phyloP scores from a whole-genome alignment of 306 rosid genomes.

The Prunus armeniaca region DNA sequence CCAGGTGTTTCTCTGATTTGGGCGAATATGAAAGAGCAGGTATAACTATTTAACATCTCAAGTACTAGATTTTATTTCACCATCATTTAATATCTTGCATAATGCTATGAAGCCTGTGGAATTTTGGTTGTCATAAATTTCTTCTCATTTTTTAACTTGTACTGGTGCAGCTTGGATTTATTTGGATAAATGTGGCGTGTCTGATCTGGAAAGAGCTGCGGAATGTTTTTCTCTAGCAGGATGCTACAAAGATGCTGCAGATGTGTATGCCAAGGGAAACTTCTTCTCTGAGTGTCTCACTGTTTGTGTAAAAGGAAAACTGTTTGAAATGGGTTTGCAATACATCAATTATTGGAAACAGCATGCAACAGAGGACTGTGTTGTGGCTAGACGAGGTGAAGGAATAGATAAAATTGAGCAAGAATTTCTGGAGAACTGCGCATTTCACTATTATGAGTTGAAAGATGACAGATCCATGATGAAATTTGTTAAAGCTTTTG shows the following conservation, averaged over 20 bases:
- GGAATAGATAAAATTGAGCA: constrained; percentile 45
- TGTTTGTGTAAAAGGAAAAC: constrained; percentile 48
- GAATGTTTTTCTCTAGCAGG: constrained; percentile 60
- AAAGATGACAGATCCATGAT: constrained; percentile 59
- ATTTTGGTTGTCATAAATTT: too few relatives aligned
- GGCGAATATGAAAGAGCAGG: constrained; percentile 73
- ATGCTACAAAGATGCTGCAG: constrained; percentile 50
- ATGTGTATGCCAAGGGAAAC: constrained; percentile 55
- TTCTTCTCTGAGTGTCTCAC: constrained; percentile 50
- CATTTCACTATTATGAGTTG: constrained; percentile 40
- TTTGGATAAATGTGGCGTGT: constrained; percentile 52
- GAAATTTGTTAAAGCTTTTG: constrained; percentile 69
- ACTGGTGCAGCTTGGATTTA: constrained; percentile 50
- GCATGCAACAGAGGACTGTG: constrained; percentile 29
- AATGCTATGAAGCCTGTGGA: background rate
- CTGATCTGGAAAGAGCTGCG: constrained; percentile 57
- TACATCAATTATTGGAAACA: constrained; percentile 62
- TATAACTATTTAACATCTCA: constrained; percentile 13
- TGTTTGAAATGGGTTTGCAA: constrained; percentile 55
- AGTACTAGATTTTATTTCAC: background rate
- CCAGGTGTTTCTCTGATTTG: constrained; percentile 61
- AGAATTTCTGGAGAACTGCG: constrained; percentile 57
- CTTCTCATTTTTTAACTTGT: background rate
- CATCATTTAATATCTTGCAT: background rate
- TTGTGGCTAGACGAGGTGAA: constrained; percentile 7